Conservation (phyloP, 2,329 filamentous ascomycete species). For the Venturia effusa region DNA sequence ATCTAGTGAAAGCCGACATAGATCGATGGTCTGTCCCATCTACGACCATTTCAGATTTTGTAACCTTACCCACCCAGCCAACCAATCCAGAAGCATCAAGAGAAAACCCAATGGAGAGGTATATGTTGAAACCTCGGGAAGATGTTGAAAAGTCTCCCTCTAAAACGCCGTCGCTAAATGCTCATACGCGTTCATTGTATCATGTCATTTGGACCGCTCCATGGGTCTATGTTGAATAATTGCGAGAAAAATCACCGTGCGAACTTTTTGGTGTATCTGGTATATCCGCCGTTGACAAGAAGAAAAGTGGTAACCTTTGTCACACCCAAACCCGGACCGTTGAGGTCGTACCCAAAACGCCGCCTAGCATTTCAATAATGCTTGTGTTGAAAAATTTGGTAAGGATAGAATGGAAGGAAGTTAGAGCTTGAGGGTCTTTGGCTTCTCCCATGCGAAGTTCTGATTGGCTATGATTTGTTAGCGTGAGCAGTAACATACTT, state of each 20-base stretch:
- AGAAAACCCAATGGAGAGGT: slow-evolving; percentile 7
- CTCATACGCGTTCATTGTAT: slow-evolving; percentile 2
- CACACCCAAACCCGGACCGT: neutral
- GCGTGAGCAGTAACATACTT: neutral
- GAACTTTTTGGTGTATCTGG: slow-evolving; percentile 3
- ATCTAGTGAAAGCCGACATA: neutral
- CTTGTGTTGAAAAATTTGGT: slow-evolving; percentile 7
- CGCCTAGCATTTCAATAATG: slow-evolving; percentile 1
- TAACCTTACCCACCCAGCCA: neutral
- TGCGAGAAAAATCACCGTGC: slow-evolving; percentile 3
- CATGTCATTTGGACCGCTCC: slow-evolving; percentile 9
- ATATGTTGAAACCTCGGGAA: slow-evolving; percentile 7
- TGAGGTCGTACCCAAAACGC: slow-evolving; percentile 7
- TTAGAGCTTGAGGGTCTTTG: slow-evolving; percentile 89
- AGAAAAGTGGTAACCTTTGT: neutral
- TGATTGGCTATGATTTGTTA: slow-evolving; percentile 58
- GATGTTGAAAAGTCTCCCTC: slow-evolving; percentile 13
- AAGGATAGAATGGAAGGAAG: slow-evolving; percentile 13
- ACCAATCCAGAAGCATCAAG: neutral
- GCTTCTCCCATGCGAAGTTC: slow-evolving; percentile 96
- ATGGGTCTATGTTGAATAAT: slow-evolving; percentile 13
- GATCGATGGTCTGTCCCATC: neutral
- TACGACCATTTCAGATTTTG: neutral
- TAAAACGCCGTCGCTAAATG: slow-evolving; percentile 12
- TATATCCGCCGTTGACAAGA: neutral